These are phyloP conservation scores for Rhodocollybia butyracea DNA, from an alignment of 768 basidiomycete genomes.

Conservation along the genomic window DNA sequence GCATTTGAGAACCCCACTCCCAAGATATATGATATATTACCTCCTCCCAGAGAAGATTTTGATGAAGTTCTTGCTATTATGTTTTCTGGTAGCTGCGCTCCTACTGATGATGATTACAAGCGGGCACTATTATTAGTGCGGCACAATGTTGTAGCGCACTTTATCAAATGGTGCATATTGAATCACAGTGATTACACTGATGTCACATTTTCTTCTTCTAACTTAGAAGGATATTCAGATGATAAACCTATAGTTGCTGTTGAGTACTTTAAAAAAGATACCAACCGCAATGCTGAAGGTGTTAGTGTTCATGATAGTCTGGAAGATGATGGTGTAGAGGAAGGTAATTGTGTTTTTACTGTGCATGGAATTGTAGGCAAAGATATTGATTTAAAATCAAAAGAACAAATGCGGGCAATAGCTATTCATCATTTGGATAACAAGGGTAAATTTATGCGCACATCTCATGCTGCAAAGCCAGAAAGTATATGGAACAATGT, in stretches of 20 bases:
- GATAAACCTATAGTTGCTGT: slow-evolving; percentile 20
- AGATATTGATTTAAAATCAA: slow-evolving; percentile 16
- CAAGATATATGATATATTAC: slow-evolving; percentile 14
- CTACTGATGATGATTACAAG: too few relatives aligned
- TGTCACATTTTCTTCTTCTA: slow-evolving; percentile 24
- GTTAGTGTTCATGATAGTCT: slow-evolving; percentile 18
- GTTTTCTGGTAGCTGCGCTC: too few relatives aligned
- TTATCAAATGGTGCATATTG: slow-evolving; percentile 31
- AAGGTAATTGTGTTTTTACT: too few relatives aligned
- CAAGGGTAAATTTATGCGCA: too few relatives aligned
- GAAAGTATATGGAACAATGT: too few relatives aligned
- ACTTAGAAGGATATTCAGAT: slow-evolving; percentile 20
- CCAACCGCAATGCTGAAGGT: neutral
- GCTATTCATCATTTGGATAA: slow-evolving; percentile 25
- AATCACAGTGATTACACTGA: slow-evolving; percentile 33
- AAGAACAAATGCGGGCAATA: slow-evolving; percentile 14
- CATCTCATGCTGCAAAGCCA: too few relatives aligned
- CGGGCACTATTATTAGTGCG: slow-evolving; percentile 28
- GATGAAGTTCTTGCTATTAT: too few relatives aligned
- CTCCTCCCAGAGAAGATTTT: too few relatives aligned
- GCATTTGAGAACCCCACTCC: slow-evolving; percentile 13
- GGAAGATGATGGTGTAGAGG: too few relatives aligned
- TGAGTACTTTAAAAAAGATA: slow-evolving; percentile 11
- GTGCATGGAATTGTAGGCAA: too few relatives aligned
- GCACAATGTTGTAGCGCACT: slow-evolving; percentile 17